A percentile compares a stretch with the other conserved stretches of the same genome.
These are phyloP conservation scores for Cryptosporidium tyzzeri DNA, from an alignment of 169 alveolate genomes.

Conservation along the genomic window DNA sequence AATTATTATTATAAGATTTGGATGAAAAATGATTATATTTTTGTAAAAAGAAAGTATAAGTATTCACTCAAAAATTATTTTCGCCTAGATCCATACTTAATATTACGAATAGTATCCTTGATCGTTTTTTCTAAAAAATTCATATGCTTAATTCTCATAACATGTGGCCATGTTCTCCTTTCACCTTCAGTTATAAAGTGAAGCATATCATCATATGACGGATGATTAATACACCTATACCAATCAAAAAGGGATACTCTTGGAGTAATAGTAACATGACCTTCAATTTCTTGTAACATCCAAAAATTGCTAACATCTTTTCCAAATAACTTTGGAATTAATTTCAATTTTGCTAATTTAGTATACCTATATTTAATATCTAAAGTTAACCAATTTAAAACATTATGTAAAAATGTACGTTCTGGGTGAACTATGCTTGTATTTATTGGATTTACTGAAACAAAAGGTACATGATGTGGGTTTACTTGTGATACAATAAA, in stretches of 20 bases:
- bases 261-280: slow-evolving; percentile 78
- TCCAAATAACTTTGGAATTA: slow-evolving; percentile 77
- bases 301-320: slow-evolving; percentile 77
- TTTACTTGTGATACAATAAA: slow-evolving; percentile 78
- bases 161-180: slow-evolving; percentile 77
- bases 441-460: slow-evolving; percentile 13
- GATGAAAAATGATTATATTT: not conserved
- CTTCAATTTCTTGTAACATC: slow-evolving; percentile 77
- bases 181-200: slow-evolving; percentile 75
- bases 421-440: slow-evolving; percentile 51
- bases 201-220: slow-evolving; percentile 74
- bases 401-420: slow-evolving; percentile 37
- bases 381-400: slow-evolving; percentile 76
- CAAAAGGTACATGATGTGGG: slow-evolving; percentile 79
- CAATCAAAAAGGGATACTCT: slow-evolving; percentile 73
- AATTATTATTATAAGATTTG: too few relatives aligned
- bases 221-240: slow-evolving; percentile 76
- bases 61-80: not conserved
- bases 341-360: slow-evolving; percentile 71
- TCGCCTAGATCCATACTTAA: not conserved
- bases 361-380: slow-evolving; percentile 77
- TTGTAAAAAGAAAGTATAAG: too few relatives aligned
- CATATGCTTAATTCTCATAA: slow-evolving; percentile 77
- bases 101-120: slow-evolving; percentile 27
- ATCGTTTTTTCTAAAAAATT: slow-evolving; percentile 35